Conservation (phyloP, 2,329 filamentous ascomycete genomes). For the Paecilomyces niveus region DNA sequence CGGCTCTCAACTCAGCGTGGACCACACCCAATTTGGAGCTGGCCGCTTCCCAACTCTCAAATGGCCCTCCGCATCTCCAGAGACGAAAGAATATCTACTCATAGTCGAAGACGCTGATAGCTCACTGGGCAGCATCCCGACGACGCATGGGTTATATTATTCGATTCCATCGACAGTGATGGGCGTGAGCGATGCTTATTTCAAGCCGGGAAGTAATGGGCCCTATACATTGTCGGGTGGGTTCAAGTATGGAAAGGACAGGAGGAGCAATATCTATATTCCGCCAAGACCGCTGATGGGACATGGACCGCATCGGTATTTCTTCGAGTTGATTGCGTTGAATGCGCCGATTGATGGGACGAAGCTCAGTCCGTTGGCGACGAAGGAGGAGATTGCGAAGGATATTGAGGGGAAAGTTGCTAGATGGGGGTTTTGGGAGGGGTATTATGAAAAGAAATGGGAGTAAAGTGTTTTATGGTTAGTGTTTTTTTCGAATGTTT, state of each 20-base stretch:
- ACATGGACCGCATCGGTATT: slow-evolving; percentile 48
- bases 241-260: slow-evolving; percentile 42
- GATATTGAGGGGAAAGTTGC: slow-evolving; percentile 43
- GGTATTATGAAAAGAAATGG: slow-evolving; percentile 39
- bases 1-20: slow-evolving; percentile 22
- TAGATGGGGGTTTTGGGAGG: slow-evolving; percentile 46
- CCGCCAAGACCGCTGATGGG: slow-evolving; percentile 43
- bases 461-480: slow-evolving; percentile 3
- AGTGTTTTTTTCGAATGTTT: no score
- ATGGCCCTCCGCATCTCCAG: slow-evolving; percentile 31
- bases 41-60: slow-evolving; percentile 35
- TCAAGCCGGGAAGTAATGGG: slow-evolving; percentile 20
- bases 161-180: slow-evolving; percentile 33
- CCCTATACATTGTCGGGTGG: slow-evolving; percentile 27
- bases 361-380: slow-evolving; percentile 32
- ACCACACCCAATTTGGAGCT: slow-evolving; percentile 34
- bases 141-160: slow-evolving; percentile 41
- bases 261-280: slow-evolving; percentile 36
- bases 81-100: slow-evolving; percentile 41
- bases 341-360: slow-evolving; percentile 35
- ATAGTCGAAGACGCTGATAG: slow-evolving; percentile 44
- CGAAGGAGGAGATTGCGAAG: slow-evolving; percentile 36
- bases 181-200: slow-evolving; percentile 29
- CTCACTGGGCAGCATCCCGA: slow-evolving; percentile 34
- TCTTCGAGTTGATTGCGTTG: slow-evolving; percentile 45